phyloP scores from a whole-genome alignment of 306 rosid genomes.

The Calophaca sinica region DNA sequence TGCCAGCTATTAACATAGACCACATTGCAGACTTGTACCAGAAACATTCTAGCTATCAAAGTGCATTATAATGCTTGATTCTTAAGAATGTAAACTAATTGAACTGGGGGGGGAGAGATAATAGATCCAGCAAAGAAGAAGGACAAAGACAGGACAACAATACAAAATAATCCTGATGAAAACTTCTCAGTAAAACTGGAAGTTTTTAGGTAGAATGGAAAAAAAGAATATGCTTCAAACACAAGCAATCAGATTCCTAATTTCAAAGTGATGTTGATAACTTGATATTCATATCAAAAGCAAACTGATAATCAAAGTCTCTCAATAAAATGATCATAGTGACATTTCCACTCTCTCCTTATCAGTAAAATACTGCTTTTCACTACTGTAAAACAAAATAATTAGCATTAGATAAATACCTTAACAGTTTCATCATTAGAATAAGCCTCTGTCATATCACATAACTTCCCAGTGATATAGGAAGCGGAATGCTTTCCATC shows the following conservation, averaged over 20 bases:
- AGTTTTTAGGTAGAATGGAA: conserved; percentile 10
- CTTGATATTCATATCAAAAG: conserved; percentile 7
- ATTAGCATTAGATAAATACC: too few relatives aligned
- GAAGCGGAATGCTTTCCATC: too few relatives aligned
- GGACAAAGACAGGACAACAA: conserved; percentile 12
- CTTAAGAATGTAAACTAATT: too few relatives aligned
- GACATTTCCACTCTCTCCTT: conserved; percentile 15
- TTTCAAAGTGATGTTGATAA: conserved; percentile 27
- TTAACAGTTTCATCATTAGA: too few relatives aligned
- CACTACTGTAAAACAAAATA: conserved; percentile 26
- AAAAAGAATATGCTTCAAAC: conserved; percentile 25
- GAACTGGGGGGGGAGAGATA: too few relatives aligned
- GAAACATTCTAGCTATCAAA: too few relatives aligned
- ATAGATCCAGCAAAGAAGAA: too few relatives aligned
- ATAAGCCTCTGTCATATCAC: too few relatives aligned
- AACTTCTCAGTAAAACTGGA: conserved; percentile 4
- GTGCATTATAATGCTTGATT: too few relatives aligned
- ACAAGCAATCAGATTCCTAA: neutral
- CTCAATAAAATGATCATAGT: neutral
- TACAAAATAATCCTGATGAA: neutral
- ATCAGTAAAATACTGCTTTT: conserved; percentile 16
- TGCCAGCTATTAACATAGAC: too few relatives aligned
- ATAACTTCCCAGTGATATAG: too few relatives aligned
- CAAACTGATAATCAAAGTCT: conserved; percentile 30
- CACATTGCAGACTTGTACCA: too few relatives aligned